Evolutionary conservation across 345 rosid genomes (phyloP).

Genomic region (Eucalyptus cloeziana): DNA sequence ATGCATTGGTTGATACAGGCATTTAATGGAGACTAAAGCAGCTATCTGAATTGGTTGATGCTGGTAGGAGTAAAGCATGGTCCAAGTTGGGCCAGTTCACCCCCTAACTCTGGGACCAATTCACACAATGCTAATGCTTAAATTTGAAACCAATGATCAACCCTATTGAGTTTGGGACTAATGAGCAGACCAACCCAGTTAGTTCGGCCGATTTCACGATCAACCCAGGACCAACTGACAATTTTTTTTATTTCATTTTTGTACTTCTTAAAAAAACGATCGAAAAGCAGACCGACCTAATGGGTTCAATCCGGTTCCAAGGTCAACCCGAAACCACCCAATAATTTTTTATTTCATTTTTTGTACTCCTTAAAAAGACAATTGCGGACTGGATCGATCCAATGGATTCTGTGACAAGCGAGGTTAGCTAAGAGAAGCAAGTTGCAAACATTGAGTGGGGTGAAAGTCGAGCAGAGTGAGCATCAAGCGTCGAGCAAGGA

Average conservation of each 20-base stretch:
- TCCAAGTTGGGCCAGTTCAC: accelerated
- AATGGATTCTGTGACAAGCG: accelerated
- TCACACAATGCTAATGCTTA: accelerated
- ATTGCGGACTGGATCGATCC: accelerated
- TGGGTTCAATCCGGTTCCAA: accelerated
- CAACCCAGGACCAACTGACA: accelerated
- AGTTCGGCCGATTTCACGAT: accelerated
- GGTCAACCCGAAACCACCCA: accelerated
- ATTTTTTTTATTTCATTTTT: no score
- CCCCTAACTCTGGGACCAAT: accelerated
- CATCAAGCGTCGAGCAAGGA: accelerated
- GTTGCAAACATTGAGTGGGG: no score
- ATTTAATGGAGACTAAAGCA: neutral
- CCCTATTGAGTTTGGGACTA: accelerated
- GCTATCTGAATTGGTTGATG: neutral
- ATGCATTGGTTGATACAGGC: neutral
- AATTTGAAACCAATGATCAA: accelerated
- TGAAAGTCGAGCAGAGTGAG: no score
- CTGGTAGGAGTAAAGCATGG: no score
- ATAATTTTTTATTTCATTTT: no score
- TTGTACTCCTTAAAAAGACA: accelerated
- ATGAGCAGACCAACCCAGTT: accelerated
- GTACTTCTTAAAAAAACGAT: no score
- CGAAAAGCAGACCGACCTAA: accelerated
- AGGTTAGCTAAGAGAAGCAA: no score